Conservation (phyloP, 352 stramenopile species). For the Phytophthora kernoviae region DNA sequence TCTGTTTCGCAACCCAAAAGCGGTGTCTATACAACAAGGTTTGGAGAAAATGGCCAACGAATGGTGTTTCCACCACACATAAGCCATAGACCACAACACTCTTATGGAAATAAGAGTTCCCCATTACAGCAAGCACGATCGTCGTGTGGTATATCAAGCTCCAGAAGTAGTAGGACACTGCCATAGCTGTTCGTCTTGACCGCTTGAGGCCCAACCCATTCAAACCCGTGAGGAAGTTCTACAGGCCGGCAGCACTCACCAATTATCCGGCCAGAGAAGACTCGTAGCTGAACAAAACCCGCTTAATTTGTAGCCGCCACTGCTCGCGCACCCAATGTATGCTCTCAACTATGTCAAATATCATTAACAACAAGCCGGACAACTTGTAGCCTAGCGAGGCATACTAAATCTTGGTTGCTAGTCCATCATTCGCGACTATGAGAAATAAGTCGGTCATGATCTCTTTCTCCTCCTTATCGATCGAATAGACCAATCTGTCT, state of each 20-base stretch:
- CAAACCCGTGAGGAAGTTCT: conserved; percentile 13
- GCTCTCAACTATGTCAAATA: background rate
- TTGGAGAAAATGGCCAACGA: conserved; percentile 14
- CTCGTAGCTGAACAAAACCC: conserved; percentile 22
- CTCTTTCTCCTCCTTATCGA: too few relatives aligned
- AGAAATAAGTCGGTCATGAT: conserved; percentile 2
- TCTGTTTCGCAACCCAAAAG: conserved; percentile 15
- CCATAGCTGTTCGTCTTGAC: conserved; percentile 3
- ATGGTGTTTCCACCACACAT: conserved; percentile 15
- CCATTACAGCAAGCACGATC: conserved; percentile 21
- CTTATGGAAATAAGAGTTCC: conserved; percentile 17
- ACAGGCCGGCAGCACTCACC: conserved; percentile 5
- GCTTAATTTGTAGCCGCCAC: background rate
- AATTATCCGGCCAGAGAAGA: conserved; percentile 11
- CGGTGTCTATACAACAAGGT: conserved; percentile 24
- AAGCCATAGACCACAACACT: conserved; percentile 8
- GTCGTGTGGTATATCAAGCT: conserved; percentile 21
- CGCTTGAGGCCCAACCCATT: conserved; percentile 10
- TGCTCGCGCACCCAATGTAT: background rate
- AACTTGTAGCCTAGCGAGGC: background rate
- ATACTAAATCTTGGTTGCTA: conserved; percentile 1
- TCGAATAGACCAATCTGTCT: too few relatives aligned
- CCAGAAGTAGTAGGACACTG: conserved; percentile 30
- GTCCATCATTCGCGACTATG: background rate
- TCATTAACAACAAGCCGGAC: background rate